A percentile compares a stretch with the other conserved stretches of the same genome.
Evolutionary conservation across 2,329 filamentous ascomycete genomes (phyloP).

Genomic region (Alternaria consortialis): DNA sequence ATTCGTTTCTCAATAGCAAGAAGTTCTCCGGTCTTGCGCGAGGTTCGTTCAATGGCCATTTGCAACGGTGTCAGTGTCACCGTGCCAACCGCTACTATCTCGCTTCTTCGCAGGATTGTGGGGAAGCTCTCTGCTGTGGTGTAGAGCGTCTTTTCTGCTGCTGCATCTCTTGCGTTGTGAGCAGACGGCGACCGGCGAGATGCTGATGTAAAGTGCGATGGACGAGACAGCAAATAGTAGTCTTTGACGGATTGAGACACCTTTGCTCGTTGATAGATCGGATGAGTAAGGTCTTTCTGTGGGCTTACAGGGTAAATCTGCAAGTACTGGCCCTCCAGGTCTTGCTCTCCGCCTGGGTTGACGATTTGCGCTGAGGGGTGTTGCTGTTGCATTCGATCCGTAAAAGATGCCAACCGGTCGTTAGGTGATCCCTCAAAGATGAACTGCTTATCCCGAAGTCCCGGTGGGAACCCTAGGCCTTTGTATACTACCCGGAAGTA

Average conservation of each 20-base stretch:
- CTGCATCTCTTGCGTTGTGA: conserved; percentile 73
- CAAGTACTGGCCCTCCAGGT: conserved; percentile 89
- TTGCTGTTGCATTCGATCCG: conserved; percentile 89
- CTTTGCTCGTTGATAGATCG: conserved; percentile 86
- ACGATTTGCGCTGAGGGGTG: conserved; percentile 87
- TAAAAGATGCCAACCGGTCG: conserved; percentile 82
- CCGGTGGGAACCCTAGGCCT: conserved; percentile 84
- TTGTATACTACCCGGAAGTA: conserved; percentile 94
- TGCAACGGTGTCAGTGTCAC: conserved; percentile 77
- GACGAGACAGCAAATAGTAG: conserved; percentile 80
- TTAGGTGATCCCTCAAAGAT: conserved; percentile 84
- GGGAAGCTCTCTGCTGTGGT: conserved; percentile 87
- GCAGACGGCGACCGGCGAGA: conserved; percentile 74
- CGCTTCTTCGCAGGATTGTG: conserved; percentile 86
- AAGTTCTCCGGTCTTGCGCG: conserved; percentile 90
- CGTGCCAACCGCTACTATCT: conserved; percentile 76
- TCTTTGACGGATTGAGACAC: conserved; percentile 86
- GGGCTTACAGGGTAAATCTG: conserved; percentile 82
- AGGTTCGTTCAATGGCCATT: conserved; percentile 89
- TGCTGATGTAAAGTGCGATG: conserved; percentile 80
- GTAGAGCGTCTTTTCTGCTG: conserved; percentile 84
- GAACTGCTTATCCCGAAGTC: conserved; percentile 87
- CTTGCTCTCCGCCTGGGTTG: conserved; percentile 72
- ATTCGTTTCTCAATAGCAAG: conserved; percentile 77
- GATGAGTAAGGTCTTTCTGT: conserved; percentile 82